Evolutionary conservation across 1,284 basidiomycete genomes (phyloP), one percentile per base, ranked within the genome.

Genomic region (Moesziomyces globuligerus): DNA sequence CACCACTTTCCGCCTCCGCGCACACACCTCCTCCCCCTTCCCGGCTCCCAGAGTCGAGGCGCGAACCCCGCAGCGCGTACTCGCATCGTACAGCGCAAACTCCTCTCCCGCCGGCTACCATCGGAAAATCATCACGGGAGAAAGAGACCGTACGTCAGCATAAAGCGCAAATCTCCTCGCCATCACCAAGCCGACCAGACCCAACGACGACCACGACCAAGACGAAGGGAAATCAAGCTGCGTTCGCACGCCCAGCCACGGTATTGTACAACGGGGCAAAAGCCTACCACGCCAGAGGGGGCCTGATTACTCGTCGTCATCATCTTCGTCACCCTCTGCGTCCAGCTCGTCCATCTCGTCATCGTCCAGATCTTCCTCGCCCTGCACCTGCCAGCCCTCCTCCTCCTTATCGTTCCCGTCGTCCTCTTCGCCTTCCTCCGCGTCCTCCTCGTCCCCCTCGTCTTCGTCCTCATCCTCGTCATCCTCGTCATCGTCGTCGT

Each of bases 1-100:
- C 1, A 78, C 62, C 6, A 79, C 48, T 40, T 62, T 64, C 7
- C 56, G 55, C 5, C 44, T 32, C 4, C 64, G 51, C 3, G 74
- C 53, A 48, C 73, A 77, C 7, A 26, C 1, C 28, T 34, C 15
- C 15, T 34, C 32, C 6, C 32, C 32, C 32, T 17, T n/a, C 6
- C 18, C 37, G n/a, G 18, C 13, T 21, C 5, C 40, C 13, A 42
- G 25, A 5, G 32, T 7, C 2, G 38, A 20, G n/a, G 18, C 6
- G 11, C 4, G 4, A 4, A 39, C 6, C 9, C 26, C 18, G 25
- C 64, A 60, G 13, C 38, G 37, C 1, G 56, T 59, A n/a, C 26
- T 34, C 13, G 56, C 39, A 39, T 59, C 56, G 48, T 55, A 43
- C 3, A 23, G 18, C 7, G 51, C 45, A 11, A 55, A 51, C 0